phyloP scores from a whole-genome alignment of 1,139 yeast species.

The Yamadazyma kanchanaburiensis region DNA sequence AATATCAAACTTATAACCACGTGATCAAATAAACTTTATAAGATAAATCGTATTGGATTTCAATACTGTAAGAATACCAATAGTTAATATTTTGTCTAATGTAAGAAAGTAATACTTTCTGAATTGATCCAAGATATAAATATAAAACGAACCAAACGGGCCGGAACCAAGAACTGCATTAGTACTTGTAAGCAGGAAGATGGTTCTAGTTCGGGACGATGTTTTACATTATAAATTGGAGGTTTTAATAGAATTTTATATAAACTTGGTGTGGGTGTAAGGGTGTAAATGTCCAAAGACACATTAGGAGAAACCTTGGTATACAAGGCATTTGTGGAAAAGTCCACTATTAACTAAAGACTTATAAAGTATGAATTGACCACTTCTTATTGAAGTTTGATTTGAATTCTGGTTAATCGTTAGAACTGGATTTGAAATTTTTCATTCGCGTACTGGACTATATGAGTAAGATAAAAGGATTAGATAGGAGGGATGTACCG shows the following conservation, averaged over 20 bases:
- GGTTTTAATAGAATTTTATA: too few relatives aligned
- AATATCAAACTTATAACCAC: too few relatives aligned
- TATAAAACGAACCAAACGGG: constrained; percentile 1
- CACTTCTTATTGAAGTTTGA: constrained; percentile 2
- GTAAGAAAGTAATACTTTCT: constrained; percentile 1
- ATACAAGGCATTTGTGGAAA: constrained; percentile 3
- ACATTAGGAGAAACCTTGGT: not conserved
- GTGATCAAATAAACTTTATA: too few relatives aligned
- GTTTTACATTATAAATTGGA: too few relatives aligned
- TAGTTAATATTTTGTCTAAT: constrained; percentile 9
- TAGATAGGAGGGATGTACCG: constrained; percentile 4
- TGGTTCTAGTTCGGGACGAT: constrained; percentile 3
- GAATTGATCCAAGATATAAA: not conserved
- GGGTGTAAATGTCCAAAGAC: not conserved
- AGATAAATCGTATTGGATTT: constrained; percentile 3
- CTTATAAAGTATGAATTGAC: constrained; percentile 3
- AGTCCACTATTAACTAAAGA: constrained; percentile 2
- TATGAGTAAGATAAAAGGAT: not conserved
- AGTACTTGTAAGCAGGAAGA: not conserved
- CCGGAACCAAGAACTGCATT: constrained; percentile 3
- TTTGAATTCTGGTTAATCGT: constrained; percentile 7
- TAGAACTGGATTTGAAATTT: constrained; percentile 6
- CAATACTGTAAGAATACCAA: constrained; percentile 5
- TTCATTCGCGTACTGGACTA: constrained; percentile 1
- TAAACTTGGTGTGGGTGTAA: constrained; percentile 1